Conservation (phyloP, 1,139 yeast species). For the Scheffersomyces titani region DNA sequence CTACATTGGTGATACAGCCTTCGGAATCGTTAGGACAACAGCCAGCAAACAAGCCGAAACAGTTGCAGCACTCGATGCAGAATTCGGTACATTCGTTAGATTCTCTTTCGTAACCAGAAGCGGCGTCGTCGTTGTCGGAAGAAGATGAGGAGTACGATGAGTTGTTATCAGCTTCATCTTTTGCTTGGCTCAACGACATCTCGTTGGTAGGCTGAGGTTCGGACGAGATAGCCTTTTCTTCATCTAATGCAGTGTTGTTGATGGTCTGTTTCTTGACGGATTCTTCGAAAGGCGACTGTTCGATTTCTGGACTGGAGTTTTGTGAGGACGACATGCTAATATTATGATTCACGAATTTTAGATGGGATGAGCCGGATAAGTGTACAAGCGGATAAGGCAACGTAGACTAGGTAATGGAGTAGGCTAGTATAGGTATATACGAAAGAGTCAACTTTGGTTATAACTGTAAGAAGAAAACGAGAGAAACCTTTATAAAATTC, state of each 20-base stretch:
- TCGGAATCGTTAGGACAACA: slow-evolving; percentile 47
- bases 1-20: slow-evolving; percentile 39
- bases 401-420: background rate
- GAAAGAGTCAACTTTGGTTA: background rate
- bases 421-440: background rate
- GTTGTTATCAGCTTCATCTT: slow-evolving; percentile 4
- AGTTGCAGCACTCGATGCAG: slow-evolving; percentile 37
- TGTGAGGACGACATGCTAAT: background rate
- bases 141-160: background rate
- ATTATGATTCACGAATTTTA: background rate
- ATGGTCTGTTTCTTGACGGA: background rate
- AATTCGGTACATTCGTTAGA: slow-evolving; percentile 47
- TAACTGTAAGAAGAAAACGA: background rate
- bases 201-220: slow-evolving; percentile 8
- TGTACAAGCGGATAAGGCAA: background rate
- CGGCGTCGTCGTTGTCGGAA: slow-evolving; percentile 22
- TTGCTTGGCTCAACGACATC: slow-evolving; percentile 7
- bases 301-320: background rate
- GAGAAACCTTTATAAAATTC: background rate
- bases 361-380: background rate
- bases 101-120: slow-evolving; percentile 38
- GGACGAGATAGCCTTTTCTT: background rate
- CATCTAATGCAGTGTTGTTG: background rate
- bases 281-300: background rate
- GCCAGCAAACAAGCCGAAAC: slow-evolving; percentile 44